Evolutionary conservation across 257 asterid genomes (phyloP), one percentile per base, ranked within the genome.

Genomic region (Capsicum baccatum): DNA sequence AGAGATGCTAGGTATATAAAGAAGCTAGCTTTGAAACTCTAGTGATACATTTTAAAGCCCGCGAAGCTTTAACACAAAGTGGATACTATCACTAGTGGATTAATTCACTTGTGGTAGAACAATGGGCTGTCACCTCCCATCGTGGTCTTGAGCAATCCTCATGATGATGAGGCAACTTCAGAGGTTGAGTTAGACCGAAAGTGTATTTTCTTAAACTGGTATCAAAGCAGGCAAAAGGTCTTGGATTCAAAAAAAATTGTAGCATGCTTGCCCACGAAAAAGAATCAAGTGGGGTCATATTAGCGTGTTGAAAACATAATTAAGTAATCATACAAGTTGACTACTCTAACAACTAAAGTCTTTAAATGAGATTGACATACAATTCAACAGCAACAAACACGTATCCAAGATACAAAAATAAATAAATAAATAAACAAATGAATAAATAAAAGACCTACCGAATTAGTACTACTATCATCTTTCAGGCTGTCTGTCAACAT

Each of bases 401-500:
- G 21, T 21, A 35, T 48, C 9, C 50, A 35, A 56, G 42, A 66
- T 48, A 37, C 13, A 21, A 39, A 39, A 39, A 39, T 26, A 26
- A 26, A 26, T 26, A 26, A 26, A 26, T 26, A 26, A 39, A 39
- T 39, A 67, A 62, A 4, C n/a, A 19, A 62, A 35, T 74, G 50
- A 66, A 66, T 33, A 33, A n/a, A 73, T 48, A 35, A 17, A 58
- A 52, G 15, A 83, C 90, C 19, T 95, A 97, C 99, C 92, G 98
- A 95, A 85, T 92, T 92, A 86, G 91, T 84, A 83, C 90, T 91
- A 91, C 92, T 88, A 87, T 95, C 99, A 80, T 91, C 91, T 89
- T 91, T 97, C 92, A 97, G 86, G 87, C 95, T 94, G 83, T 94
- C 94, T 19, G 98, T 97, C 70, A 97, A 97, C 99, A 97, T 97